A percentile compares a stretch with the other conserved stretches of the same genome.
phyloP scores from a whole-genome alignment of 2,329 filamentous ascomycete species.

The Claviceps paspali region DNA sequence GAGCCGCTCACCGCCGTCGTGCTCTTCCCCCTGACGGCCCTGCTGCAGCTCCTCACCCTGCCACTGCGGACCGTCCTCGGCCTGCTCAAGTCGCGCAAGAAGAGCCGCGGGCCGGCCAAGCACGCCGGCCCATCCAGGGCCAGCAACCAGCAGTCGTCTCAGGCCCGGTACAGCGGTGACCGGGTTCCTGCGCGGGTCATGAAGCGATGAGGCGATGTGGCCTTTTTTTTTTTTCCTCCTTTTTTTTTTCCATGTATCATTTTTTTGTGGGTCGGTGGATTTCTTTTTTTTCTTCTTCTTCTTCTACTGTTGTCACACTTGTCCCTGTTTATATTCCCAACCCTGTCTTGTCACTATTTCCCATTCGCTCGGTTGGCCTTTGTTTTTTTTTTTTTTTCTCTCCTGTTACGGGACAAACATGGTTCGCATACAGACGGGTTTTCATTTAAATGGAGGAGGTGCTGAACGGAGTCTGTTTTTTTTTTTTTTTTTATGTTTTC shows the following conservation, averaged over 20 bases:
- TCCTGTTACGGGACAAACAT: no score
- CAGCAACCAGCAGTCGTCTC: slow-evolving; percentile 5
- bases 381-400: no score
- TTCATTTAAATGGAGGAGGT: no score
- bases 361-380: no score
- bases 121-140: slow-evolving; percentile 3
- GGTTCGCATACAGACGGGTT: no score
- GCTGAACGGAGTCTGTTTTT: no score
- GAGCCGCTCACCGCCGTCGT: slow-evolving; percentile 20
- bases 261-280: no score
- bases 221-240: background rate
- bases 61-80: slow-evolving; percentile 26
- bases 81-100: slow-evolving; percentile 16
- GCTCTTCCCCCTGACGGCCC: slow-evolving; percentile 27
- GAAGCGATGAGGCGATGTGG: slow-evolving; percentile 13
- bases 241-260: background rate
- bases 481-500: no score
- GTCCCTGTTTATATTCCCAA: no score
- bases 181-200: slow-evolving; percentile 19
- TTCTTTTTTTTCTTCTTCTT: background rate
- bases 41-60: slow-evolving; percentile 24
- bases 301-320: background rate
- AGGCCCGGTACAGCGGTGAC: slow-evolving; percentile 20
- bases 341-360: no score
- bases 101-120: slow-evolving; percentile 13